These are phyloP conservation scores for Trichoderma erinaceum DNA, from an alignment of 495 filamentous ascomycete genomes.

Conservation along the genomic window DNA sequence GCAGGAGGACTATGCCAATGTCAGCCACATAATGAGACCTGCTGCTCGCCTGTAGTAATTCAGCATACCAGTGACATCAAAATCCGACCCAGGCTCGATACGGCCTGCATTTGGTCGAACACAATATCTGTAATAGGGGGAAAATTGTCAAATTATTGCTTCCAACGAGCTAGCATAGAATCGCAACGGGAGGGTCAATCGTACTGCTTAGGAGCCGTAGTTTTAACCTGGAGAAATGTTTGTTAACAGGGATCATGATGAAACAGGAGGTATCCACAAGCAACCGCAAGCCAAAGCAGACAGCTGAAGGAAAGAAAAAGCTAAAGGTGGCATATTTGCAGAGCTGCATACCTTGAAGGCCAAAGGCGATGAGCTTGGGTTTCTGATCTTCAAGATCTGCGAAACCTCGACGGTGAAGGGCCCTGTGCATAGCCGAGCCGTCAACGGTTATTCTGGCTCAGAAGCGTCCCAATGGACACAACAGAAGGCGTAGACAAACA, in stretches of 20 bases:
- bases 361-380: conserved; percentile 69
- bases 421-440: conserved; percentile 45
- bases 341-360: conserved; percentile 80
- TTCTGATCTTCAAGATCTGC: conserved; percentile 73
- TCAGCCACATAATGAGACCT: conserved; percentile 11
- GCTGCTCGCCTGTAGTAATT: neutral
- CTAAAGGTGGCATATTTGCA: neutral
- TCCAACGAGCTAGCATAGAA: conserved; percentile 13
- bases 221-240: conserved; percentile 70
- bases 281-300: neutral
- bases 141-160: neutral
- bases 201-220: conserved; percentile 97
- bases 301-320: neutral
- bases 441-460: conserved; percentile 19
- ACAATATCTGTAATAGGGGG: conserved; percentile 64
- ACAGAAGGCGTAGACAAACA: conserved; percentile 28
- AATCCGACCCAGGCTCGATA: conserved; percentile 78
- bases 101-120: conserved; percentile 95
- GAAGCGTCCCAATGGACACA: conserved; percentile 7
- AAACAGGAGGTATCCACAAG: conserved; percentile 23
- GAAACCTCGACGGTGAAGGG: conserved; percentile 90
- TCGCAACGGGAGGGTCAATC: conserved; percentile 27
- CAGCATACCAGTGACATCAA: conserved; percentile 83
- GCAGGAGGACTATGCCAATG: conserved; percentile 66
- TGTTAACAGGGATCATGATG: conserved; percentile 11